Percentiles rank a stretch among this genome's conserved stretches.
Evolutionary conservation across 176 grass and related monocot species (phyloP).

Genomic region (Musa acuminata): DNA sequence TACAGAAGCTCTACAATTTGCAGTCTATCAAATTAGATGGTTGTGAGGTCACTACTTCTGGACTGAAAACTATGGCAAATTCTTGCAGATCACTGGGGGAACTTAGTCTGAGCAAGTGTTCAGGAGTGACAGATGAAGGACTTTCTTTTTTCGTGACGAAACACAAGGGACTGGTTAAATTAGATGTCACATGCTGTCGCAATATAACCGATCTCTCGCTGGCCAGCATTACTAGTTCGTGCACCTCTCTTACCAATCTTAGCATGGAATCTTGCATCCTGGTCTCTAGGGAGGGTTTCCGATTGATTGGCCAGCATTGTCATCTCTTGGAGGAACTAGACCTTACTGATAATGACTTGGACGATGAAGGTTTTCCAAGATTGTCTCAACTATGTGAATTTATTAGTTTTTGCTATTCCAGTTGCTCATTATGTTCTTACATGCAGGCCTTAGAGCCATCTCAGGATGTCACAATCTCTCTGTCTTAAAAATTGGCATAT

Average conservation of each 20-base stretch:
- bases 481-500: slow-evolving; percentile 73
- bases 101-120: slow-evolving; percentile 73
- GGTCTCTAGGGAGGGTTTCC: slow-evolving; percentile 45
- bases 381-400: not conserved
- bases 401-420: not conserved
- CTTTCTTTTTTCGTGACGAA: slow-evolving; percentile 44
- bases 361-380: slow-evolving; percentile 56
- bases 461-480: slow-evolving; percentile 45
- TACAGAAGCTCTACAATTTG: slow-evolving; percentile 37
- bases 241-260: slow-evolving; percentile 55
- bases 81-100: slow-evolving; percentile 52
- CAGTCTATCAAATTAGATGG: slow-evolving; percentile 57
- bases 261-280: slow-evolving; percentile 75
- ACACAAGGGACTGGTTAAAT: slow-evolving; percentile 54
- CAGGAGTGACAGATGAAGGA: slow-evolving; percentile 50
- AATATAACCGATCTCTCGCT: slow-evolving; percentile 64
- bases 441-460: slow-evolving; percentile 54
- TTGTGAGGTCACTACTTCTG: slow-evolving; percentile 42
- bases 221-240: slow-evolving; percentile 53
- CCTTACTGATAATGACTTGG: slow-evolving; percentile 75
- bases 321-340: slow-evolving; percentile 53
- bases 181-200: slow-evolving; percentile 70
- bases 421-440: slow-evolving; percentile 4
- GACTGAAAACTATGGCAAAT: slow-evolving; percentile 42
- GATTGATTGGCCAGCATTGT: slow-evolving; percentile 51